Base-by-base conservation (phyloP, 768 basidiomycete genomes). In the Grammothele lineata region DNA sequence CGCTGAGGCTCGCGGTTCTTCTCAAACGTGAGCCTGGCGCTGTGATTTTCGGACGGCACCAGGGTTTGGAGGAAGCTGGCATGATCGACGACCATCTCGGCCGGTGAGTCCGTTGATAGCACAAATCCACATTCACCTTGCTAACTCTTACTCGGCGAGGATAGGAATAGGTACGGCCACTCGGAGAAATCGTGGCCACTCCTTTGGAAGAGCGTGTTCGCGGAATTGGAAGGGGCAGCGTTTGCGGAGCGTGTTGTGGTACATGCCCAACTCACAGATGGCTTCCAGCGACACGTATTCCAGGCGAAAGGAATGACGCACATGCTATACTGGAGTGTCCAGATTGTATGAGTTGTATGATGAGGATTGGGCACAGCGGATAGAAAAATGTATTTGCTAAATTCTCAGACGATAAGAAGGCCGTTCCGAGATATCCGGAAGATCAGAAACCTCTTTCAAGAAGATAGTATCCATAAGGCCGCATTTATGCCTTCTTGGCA, bases 41-140 rank as follows among this genome's bases (percentile, higher is more conserved):
- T 0, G 34, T 68, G 30, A 46, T 68, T 19, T 70, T 70, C 45
- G 68, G 67, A 3, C 40, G 62, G n/a, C 68, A 70, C 39, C 54
- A 57, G 30, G 68, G 60, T 4, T 27, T 51, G 12, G 47, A 43
- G 15, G 37, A 57, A 37, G 61, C 55, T 30, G 65, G 66, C 0
- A 35, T 53, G 10, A 61, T 64, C 17, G 55, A 65, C 27, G 65
- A 69, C 32, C 47, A 56, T 27, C 47, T 65, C 40, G 48, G 45
- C 35, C 37, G 65, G 60, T 57, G 32, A 11, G 50, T 45, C 5
- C 14, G 22, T 8, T 10, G 4, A 36, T 14, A n/a, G 9, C 35
- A 17, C 9, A 17, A 19, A 8, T 36, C 35, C 18, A 36, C 9
- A 36, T n/a, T 36, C 18, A 9, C 35, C 6, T 7, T 17, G 27